These are phyloP conservation scores for Hygrophila difformis DNA, from an alignment of 257 asterid species.

Conservation along the genomic window DNA sequence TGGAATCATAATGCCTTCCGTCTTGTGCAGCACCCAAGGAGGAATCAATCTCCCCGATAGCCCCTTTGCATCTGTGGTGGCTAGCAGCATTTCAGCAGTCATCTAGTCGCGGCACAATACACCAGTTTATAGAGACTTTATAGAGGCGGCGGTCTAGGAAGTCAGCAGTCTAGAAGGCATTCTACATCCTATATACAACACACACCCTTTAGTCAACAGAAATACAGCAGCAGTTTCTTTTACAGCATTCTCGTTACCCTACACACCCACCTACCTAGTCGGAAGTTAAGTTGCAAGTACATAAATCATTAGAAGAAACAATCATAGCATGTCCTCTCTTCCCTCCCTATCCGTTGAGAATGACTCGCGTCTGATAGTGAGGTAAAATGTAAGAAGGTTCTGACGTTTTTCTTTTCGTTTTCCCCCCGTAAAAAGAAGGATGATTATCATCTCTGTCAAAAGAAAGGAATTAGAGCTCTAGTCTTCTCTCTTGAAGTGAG, in stretches of 20 bases:
- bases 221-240: conserved; percentile 17
- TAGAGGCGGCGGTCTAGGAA: conserved; percentile 26
- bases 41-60: conserved; percentile 62
- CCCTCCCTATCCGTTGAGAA: no score
- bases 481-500: no score
- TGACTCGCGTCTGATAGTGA: conserved; percentile 22
- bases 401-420: conserved; percentile 10
- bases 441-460: conserved; percentile 10
- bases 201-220: conserved; percentile 27
- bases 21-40: conserved; percentile 39
- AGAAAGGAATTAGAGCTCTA: conserved; percentile 18
- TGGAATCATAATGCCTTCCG: no score
- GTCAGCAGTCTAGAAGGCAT: conserved; percentile 23
- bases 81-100: conserved; percentile 44
- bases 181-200: no score
- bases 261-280: conserved; percentile 15
- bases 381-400: conserved; percentile 26
- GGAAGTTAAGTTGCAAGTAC: conserved; percentile 23
- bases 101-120: conserved; percentile 26
- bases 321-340: no score
- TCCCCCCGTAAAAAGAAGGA: neutral
- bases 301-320: conserved; percentile 33
- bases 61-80: conserved; percentile 49
- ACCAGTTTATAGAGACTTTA: conserved; percentile 17
- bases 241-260: conserved; percentile 12